Conservation (phyloP, 768 basidiomycete genomes). For the Crepidotus variabilis region DNA sequence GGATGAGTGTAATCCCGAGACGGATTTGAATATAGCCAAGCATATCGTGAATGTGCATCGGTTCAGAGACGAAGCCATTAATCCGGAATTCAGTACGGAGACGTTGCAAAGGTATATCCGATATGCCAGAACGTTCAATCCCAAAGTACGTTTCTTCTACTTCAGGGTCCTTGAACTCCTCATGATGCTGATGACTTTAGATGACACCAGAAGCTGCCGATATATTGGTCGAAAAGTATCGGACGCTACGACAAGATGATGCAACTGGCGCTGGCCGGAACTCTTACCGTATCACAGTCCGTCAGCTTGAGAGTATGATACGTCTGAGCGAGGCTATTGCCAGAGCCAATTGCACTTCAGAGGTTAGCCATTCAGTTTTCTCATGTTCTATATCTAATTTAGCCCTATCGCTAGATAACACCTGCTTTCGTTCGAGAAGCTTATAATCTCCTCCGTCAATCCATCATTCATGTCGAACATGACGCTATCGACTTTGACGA, state of each 20-base stretch:
- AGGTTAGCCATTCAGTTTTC: constrained; percentile 40
- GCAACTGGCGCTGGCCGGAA: constrained; percentile 83
- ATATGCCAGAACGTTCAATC: constrained; percentile 95
- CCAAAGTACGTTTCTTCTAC: constrained; percentile 59
- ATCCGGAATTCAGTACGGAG: constrained; percentile 97
- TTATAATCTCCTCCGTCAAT: constrained; percentile 88
- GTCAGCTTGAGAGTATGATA: constrained; percentile 98
- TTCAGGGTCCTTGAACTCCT: constrained; percentile 2
- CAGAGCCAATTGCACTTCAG: constrained; percentile 92
- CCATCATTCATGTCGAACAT: constrained; percentile 99
- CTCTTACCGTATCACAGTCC: constrained; percentile 95
- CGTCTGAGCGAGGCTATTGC: constrained; percentile 97
- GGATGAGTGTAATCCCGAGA: constrained; percentile 93
- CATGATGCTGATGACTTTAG: constrained; percentile 35
- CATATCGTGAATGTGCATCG: constrained; percentile 98
- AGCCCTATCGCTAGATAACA: constrained; percentile 57
- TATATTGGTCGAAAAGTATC: constrained; percentile 92
- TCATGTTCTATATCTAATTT: background rate
- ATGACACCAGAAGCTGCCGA: constrained; percentile 91
- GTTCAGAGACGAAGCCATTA: constrained; percentile 90
- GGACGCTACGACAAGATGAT: constrained; percentile 89
- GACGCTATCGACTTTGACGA: constrained; percentile 98
- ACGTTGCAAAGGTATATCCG: constrained; percentile 95
- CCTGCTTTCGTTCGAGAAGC: constrained; percentile 96
- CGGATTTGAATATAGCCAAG: constrained; percentile 88